These are phyloP conservation scores for Hura crepitans DNA, from an alignment of 441 rosid species.

Conservation along the genomic window DNA sequence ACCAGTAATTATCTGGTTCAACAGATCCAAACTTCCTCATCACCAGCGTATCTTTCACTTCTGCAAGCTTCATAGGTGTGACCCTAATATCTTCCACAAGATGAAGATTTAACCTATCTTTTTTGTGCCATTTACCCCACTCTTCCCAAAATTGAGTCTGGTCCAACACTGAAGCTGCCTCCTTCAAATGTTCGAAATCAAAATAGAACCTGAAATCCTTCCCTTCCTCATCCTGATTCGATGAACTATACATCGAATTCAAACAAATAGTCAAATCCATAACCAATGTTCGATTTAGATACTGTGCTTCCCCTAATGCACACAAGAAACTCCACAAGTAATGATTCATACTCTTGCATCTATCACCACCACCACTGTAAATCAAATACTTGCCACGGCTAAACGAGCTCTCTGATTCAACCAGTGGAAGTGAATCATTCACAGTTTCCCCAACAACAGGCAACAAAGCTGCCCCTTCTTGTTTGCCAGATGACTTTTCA, in stretches of 20 bases:
- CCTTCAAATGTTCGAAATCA: constrained; percentile 88
- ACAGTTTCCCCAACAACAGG: constrained; percentile 70
- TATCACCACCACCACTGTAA: constrained; percentile 76
- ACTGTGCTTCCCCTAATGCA: constrained; percentile 92
- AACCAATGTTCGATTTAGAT: constrained; percentile 74
- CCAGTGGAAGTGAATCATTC: constrained; percentile 69
- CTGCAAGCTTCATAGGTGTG: constrained; percentile 71
- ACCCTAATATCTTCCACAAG: constrained; percentile 67
- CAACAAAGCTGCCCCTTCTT: constrained; percentile 28
- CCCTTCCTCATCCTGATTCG: constrained; percentile 82
- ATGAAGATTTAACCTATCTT: constrained; percentile 43
- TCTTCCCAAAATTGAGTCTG: constrained; percentile 77
- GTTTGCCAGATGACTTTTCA: constrained; percentile 38
- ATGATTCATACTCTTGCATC: constrained; percentile 92
- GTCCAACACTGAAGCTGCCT: constrained; percentile 83
- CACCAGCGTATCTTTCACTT: constrained; percentile 58
- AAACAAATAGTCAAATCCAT: constrained; percentile 83
- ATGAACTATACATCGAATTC: constrained; percentile 62
- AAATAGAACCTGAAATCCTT: constrained; percentile 90
- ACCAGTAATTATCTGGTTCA: constrained; percentile 95
- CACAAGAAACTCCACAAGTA: constrained; percentile 90
- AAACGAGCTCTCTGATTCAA: constrained; percentile 74
- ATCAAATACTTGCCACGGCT: constrained; percentile 65
- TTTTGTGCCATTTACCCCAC: constrained; percentile 77
- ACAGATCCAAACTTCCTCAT: constrained; percentile 87